Percentiles rank a stretch among this genome's conserved stretches.
phyloP scores from a whole-genome alignment of 176 grass and related monocot species.

The Eremochloa ophiuroides region DNA sequence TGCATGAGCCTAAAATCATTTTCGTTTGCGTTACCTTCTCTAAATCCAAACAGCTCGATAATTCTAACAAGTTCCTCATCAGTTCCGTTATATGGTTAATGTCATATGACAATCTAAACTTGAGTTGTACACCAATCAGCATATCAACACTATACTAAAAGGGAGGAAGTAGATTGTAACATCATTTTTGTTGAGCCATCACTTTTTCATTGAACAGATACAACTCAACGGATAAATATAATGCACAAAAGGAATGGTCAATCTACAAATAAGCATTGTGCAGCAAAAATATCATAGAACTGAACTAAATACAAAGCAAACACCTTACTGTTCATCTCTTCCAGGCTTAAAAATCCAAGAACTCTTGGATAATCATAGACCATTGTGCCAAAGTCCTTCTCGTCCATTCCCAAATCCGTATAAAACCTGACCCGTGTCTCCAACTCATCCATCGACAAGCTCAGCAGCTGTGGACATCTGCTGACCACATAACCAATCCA shows the following conservation, averaged over 20 bases:
- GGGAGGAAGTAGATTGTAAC: background rate
- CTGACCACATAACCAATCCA: conserved; percentile 79
- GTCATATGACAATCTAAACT: background rate
- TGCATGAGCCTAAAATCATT: too few species aligned
- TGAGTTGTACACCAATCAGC: background rate
- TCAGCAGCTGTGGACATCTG: conserved; percentile 69
- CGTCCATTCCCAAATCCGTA: conserved; percentile 76
- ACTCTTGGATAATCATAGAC: conserved; percentile 89
- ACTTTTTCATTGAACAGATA: background rate
- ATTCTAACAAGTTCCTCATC: background rate
- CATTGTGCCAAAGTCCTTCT: conserved; percentile 90
- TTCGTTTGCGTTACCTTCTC: too few species aligned
- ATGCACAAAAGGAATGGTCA: background rate
- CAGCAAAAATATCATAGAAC: conserved; percentile 4
- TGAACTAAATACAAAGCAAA: conserved; percentile 37
- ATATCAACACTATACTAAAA: background rate
- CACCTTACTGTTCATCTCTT: conserved; percentile 99
- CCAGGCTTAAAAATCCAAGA: conserved; percentile 72
- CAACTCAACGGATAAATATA: background rate
- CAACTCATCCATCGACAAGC: conserved; percentile 56
- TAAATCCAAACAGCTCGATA: too few species aligned
- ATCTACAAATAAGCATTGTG: background rate
- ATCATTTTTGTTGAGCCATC: background rate
- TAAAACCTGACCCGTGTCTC: conserved; percentile 70
- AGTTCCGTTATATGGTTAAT: background rate